phyloP scores from a whole-genome alignment of 2,329 filamentous ascomycete species.

The Aspergillus proliferans region DNA sequence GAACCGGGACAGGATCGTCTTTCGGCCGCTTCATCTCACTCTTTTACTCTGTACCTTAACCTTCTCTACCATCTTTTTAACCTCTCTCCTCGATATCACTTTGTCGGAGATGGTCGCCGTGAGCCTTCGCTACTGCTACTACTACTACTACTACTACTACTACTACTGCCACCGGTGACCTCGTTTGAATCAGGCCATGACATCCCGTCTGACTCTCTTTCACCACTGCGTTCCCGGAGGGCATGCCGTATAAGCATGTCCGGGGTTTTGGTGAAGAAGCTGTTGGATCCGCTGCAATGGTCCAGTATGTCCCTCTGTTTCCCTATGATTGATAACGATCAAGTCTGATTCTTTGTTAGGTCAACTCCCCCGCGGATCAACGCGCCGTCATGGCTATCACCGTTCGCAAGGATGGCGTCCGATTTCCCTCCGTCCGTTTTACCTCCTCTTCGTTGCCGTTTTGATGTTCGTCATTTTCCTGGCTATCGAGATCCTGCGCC shows the following conservation, averaged over 20 bases:
- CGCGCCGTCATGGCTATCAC: conserved; percentile 2
- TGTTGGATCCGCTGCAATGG: conserved; percentile 9
- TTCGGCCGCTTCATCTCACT: too few relatives aligned
- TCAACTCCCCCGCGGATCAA: neutral
- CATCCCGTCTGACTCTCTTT: neutral
- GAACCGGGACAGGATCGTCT: too few relatives aligned
- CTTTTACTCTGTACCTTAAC: too few relatives aligned
- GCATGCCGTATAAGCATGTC: conserved; percentile 15
- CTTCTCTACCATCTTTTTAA: too few relatives aligned
- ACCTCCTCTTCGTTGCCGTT: conserved; percentile 16
- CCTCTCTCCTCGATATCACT: too few relatives aligned
- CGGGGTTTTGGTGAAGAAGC: conserved; percentile 11
- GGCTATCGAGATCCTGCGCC: conserved; percentile 22
- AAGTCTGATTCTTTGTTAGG: conserved; percentile 2
- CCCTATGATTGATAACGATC: too few relatives aligned
- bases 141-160: too few relatives aligned
- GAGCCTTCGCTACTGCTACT: too few relatives aligned
- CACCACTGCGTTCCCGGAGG: conserved; percentile 5
- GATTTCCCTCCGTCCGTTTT: conserved; percentile 26
- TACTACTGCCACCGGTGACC: neutral
- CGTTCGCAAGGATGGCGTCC: conserved; percentile 24
- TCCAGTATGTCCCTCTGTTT: conserved; percentile 9
- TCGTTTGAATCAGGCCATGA: neutral
- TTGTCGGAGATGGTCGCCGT: too few relatives aligned
- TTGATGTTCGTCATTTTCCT: conserved; percentile 21